Evolutionary conservation across 1,284 basidiomycete species (phyloP).

Genomic region (Apiotrichum porosum): DNA sequence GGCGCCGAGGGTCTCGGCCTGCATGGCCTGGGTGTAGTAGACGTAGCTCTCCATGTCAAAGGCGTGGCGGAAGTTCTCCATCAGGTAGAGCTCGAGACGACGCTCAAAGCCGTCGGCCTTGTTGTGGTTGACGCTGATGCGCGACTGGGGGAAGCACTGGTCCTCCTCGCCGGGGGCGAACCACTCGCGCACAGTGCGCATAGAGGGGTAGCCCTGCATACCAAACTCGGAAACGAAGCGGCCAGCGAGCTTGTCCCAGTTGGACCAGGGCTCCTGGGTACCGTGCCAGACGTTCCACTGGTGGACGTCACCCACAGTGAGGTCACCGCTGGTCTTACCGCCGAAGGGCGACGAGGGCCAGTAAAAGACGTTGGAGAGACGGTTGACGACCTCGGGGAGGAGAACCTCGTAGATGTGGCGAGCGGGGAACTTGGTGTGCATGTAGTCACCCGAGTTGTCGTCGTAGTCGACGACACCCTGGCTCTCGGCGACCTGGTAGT

Average conservation of each 20-base stretch:
- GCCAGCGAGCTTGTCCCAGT: constrained; percentile 78
- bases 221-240: constrained; percentile 67
- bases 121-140: constrained; percentile 74
- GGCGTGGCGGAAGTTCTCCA: constrained; percentile 79
- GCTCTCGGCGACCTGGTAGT: constrained; percentile 65
- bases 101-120: constrained; percentile 81
- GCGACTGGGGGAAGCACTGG: constrained; percentile 81
- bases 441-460: constrained; percentile 72
- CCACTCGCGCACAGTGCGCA: constrained; percentile 80
- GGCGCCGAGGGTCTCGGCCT: constrained; percentile 68
- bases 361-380: constrained; percentile 65
- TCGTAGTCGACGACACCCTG: constrained; percentile 70
- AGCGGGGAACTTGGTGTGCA: constrained; percentile 76
- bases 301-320: constrained; percentile 74
- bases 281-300: constrained; percentile 92
- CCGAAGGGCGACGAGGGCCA: constrained; percentile 82
- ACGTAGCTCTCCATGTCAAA: constrained; percentile 81
- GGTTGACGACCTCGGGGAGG: constrained; percentile 65
- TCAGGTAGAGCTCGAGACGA: constrained; percentile 77
- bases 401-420: constrained; percentile 80
- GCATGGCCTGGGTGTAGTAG: constrained; percentile 78
- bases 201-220: constrained; percentile 65
- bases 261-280: constrained; percentile 77
- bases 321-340: constrained; percentile 68
- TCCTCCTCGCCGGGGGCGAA: constrained; percentile 20